Evolutionary conservation across 2,329 filamentous ascomycete species (phyloP).

Genomic region (Aspergillus sergii): DNA sequence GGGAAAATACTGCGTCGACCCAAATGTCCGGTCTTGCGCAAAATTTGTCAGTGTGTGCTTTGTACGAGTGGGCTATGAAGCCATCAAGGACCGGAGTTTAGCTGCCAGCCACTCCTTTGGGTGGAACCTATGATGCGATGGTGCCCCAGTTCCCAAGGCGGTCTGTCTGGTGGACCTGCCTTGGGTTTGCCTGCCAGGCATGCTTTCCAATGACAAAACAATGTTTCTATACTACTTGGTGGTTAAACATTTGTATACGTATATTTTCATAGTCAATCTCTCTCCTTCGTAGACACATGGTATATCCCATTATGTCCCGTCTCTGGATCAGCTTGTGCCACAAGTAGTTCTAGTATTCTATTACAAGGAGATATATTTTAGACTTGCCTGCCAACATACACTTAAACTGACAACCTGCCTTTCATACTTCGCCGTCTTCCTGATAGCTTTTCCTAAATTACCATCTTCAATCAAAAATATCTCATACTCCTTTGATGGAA

Average conservation of each 20-base stretch:
- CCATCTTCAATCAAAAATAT: too few relatives aligned
- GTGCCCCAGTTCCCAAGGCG: neutral
- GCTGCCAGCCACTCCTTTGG: neutral
- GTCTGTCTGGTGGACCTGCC: slow-evolving; percentile 5
- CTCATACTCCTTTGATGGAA: too few relatives aligned
- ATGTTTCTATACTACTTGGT: too few relatives aligned
- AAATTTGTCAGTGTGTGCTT: neutral
- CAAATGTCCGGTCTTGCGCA: neutral
- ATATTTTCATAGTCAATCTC: too few relatives aligned
- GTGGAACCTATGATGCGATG: slow-evolving; percentile 5
- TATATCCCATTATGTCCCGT: neutral
- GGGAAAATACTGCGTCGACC: neutral
- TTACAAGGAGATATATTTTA: neutral
- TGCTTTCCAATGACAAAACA: too few relatives aligned
- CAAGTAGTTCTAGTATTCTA: too few relatives aligned
- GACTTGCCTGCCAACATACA: neutral
- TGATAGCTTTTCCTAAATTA: too few relatives aligned
- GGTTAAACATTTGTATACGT: too few relatives aligned
- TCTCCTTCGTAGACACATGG: neutral
- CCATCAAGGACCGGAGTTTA: neutral
- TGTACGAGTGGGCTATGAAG: neutral
- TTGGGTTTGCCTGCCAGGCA: neutral
- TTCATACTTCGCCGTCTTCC: too few relatives aligned
- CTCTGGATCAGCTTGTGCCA: neutral
- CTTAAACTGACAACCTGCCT: too few relatives aligned